phyloP scores from a whole-genome alignment of 495 filamentous ascomycete species.

The Cenococcum geophilum region DNA sequence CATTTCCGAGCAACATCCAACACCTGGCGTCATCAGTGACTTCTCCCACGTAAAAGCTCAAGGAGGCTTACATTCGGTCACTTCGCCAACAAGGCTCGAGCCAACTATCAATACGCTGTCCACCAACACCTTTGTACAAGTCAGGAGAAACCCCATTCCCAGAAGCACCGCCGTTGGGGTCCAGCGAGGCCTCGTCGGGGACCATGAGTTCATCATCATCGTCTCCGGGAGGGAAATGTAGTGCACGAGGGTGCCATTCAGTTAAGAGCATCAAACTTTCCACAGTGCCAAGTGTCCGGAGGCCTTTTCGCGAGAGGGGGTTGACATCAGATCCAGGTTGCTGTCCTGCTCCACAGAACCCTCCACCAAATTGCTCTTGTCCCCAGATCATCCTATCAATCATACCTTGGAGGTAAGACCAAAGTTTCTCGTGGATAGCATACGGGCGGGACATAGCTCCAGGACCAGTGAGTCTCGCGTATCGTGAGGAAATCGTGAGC shows the following conservation, averaged over 20 bases:
- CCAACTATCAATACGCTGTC: constrained; percentile 82
- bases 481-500: constrained; percentile 82
- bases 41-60: not conserved
- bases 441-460: constrained; percentile 78
- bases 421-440: constrained; percentile 92
- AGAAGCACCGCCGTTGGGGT: constrained; percentile 1
- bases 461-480: constrained; percentile 69
- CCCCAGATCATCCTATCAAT: constrained; percentile 92
- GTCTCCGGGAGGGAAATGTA: constrained; percentile 91
- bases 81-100: constrained; percentile 93
- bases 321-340: constrained; percentile 36
- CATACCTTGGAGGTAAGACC: constrained; percentile 89
- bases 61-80: constrained; percentile 66
- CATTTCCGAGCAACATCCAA: constrained; percentile 94
- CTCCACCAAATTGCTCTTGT: constrained; percentile 86
- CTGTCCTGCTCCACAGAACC: constrained; percentile 71
- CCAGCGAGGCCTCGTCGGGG: constrained; percentile 25
- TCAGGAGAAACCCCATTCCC: constrained; percentile 17
- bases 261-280: constrained; percentile 90
- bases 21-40: constrained; percentile 39
- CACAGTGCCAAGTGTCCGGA: constrained; percentile 86
- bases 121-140: constrained; percentile 43
- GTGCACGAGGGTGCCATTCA: constrained; percentile 91
- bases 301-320: constrained; percentile 53
- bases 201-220: constrained; percentile 57